phyloP scores from a whole-genome alignment of 1,284 basidiomycete species.

The Apiotrichum sp. region DNA sequence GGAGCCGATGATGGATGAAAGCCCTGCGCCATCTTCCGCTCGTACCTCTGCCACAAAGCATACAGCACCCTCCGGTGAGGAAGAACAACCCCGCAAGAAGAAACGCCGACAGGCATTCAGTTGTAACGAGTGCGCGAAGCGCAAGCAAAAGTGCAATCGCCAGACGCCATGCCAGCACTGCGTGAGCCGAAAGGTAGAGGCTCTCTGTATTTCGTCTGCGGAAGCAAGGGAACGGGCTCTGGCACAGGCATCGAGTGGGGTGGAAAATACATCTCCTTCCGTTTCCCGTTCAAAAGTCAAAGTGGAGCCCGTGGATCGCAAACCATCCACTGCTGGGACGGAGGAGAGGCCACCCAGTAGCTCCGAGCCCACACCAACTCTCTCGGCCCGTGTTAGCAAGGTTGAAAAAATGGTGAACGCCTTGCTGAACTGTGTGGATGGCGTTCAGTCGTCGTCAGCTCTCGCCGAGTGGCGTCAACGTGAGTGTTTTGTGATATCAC shows the following conservation, averaged over 20 bases:
- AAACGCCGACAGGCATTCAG: constrained; percentile 38
- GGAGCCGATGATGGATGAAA: not conserved
- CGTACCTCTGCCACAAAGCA: constrained; percentile 14
- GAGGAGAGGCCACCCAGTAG: not conserved
- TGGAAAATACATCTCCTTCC: constrained; percentile 17
- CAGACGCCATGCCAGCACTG: constrained; percentile 45
- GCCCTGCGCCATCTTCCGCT: not conserved
- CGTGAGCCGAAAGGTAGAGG: constrained; percentile 34
- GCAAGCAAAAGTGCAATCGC: constrained; percentile 44
- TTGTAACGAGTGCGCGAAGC: constrained; percentile 42
- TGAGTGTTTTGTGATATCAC: constrained; percentile 16
- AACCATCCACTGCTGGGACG: not conserved
- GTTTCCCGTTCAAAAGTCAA: not conserved
- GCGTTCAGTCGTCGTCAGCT: constrained; percentile 29
- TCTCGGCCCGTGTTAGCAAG: constrained; percentile 10
- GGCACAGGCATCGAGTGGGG: constrained; percentile 8
- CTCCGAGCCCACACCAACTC: not conserved
- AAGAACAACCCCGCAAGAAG: constrained; percentile 30
- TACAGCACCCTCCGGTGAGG: constrained; percentile 10
- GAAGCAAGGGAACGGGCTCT: constrained; percentile 1
- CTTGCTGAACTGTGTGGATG: constrained; percentile 31
- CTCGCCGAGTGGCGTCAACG: constrained; percentile 37
- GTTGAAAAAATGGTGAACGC: constrained; percentile 40
- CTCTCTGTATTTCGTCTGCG: constrained; percentile 31
- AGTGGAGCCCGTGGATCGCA: not conserved